Base-by-base conservation (phyloP, 495 filamentous ascomycete genomes). In the Tuber borchii region DNA sequence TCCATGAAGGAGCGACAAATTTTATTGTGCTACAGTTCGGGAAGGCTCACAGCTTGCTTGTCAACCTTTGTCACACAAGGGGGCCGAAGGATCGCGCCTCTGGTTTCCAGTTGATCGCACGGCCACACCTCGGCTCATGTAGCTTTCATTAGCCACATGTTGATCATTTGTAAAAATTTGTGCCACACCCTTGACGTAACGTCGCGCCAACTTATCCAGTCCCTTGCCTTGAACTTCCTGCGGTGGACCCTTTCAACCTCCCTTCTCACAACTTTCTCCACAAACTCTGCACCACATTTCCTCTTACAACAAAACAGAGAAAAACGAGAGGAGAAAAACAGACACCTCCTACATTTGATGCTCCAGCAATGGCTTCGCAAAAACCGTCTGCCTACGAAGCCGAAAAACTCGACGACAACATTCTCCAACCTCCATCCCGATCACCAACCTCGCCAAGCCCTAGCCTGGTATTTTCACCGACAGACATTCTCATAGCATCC, bases 401-500 rank as follows among this genome's bases (percentile, higher is more conserved):
- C 37, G 72, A 75, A 65, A 79, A 73, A 39, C 51, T 20, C 16
- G 45, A 39, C 70, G 48, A 75, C 40, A 71, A 37, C 17, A 19
- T n/a, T 70, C 68, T 71, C 71, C 51, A 72, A 19, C 31, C 34
- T 72, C 74, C 40, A 20, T 37, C 71, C n/a, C n/a, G 0, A 17
- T 73, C 72, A 19, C 72, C n/a, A 12, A 31, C 56, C 12, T 16
- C 12, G n/a, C 37, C 37, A 31, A n/a, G 20, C 48, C 8, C 40
- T 34, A 56, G 44, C 19, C 39, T 44, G 31, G n/a, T 46, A 61
- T 70, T 73, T 22, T 91, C 90, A 9, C 85, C 86, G 19, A 86
- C 88, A 81, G 92, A 93, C 78, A 79, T 87, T 48, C 80, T 90
- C 73, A 85, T 92, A 51, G 86, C 92, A 7, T 77, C 85, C 44